Evolutionary conservation across 768 basidiomycete genomes (phyloP), one percentile per base, ranked within the genome.

Genomic region (Mycena floridula): DNA sequence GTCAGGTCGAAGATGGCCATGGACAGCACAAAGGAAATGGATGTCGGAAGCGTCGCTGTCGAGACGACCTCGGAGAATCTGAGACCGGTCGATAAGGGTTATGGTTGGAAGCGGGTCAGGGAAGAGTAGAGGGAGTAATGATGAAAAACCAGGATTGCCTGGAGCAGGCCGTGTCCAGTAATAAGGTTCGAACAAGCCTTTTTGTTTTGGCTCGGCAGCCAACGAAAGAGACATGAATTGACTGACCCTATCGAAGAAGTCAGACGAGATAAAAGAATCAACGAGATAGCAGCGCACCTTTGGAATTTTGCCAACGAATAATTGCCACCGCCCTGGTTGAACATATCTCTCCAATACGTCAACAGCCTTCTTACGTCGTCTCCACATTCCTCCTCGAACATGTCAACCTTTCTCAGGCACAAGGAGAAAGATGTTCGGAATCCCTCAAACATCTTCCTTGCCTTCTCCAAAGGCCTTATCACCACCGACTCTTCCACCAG

Each of bases 191-290:
- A 86, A 89, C 2, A 83, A 62, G 7, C 85, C 84, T 57, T 74
- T 81, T n/a, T 80, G 70, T 18, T 81, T 74, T 6, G 86, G 79
- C 54, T 91, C 89, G 12, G 82, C 78, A 30, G 84, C 78, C 25
- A 88, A 59, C 2, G 89, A 90, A 16, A 88, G 67, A 0, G 83
- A 79, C 76, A 82, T 84, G 54, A 87, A 89, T 48, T 86, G 84
- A 21, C 86, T 86, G 48, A 85, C 65, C 6, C 84, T 88, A 50
- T 36, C 18, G 22, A 38, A 8, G 42, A 42, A 44, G 52, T 46
- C 5, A 47, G 37, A 27, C 15, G n/a, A 47, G 43, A 22, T 42
- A 32, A n/a, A n/a, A 79, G 22, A 55, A 83, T 84, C 80, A 67
- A 47, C 79, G 70, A 53, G 85, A 85, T 49, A n/a, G n/a, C n/a